phyloP scores from a whole-genome alignment of 345 rosid genomes.

The Euphorbia pulcherrima region DNA sequence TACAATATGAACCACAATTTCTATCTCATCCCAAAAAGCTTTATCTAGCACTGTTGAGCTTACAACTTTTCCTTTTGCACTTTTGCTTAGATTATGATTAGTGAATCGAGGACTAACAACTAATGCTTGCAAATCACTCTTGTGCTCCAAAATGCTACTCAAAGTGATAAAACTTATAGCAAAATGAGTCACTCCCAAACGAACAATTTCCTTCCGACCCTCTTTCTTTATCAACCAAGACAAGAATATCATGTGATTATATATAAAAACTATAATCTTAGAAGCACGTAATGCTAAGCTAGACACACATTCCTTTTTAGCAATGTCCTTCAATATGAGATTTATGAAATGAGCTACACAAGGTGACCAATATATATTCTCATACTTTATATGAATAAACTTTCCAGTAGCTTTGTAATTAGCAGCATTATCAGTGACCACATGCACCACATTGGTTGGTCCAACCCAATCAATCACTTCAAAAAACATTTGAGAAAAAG shows the following conservation, averaged over 20 bases:
- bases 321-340: no score
- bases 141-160: not conserved
- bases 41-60: not conserved
- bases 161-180: not conserved
- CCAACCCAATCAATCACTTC: not conserved
- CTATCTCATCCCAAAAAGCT: not conserved
- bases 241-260: not conserved
- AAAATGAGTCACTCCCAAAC: not conserved
- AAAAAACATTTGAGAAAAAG: no score
- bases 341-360: not conserved
- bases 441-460: not conserved
- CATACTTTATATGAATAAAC: no score
- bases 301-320: not conserved
- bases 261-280: not conserved
- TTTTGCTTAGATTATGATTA: not conserved
- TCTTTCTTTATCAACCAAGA: not conserved
- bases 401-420: not conserved
- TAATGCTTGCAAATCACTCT: not conserved
- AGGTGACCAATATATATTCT: not conserved
- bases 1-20: not conserved
- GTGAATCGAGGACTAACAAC: not conserved
- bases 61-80: no score
- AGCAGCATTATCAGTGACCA: not conserved
- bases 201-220: not conserved
- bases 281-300: not conserved